Evolutionary conservation across 192 early-diverging fungal genomes (phyloP).

Genomic region (Physocladia obscura): DNA sequence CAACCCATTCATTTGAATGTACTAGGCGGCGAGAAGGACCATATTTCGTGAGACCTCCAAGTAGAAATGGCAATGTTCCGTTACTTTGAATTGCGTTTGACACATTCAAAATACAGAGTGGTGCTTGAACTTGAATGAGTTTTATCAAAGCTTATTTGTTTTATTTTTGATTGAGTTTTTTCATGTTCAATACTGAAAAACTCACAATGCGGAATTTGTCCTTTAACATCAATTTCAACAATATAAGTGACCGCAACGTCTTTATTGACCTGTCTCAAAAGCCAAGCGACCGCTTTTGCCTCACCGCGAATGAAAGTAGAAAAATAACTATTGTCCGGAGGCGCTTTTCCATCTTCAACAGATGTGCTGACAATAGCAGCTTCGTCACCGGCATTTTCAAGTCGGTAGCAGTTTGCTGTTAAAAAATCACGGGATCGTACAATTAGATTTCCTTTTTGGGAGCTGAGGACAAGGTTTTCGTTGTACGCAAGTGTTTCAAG

Average conservation of each 20-base stretch:
- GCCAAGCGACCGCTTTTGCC: conserved; percentile 15
- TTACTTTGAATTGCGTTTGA: not conserved
- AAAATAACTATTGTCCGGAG: not conserved
- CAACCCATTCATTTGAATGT: conserved; percentile 2
- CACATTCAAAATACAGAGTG: conserved; percentile 12
- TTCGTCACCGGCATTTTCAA: not conserved
- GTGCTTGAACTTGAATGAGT: conserved; percentile 16
- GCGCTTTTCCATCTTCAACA: not conserved
- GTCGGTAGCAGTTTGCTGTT: conserved; percentile 12
- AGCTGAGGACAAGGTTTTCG: conserved; percentile 4
- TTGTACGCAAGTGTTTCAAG: conserved; percentile 2
- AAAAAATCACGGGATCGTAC: conserved; percentile 15
- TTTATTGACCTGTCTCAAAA: not conserved
- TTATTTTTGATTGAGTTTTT: not conserved
- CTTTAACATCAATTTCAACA: conserved; percentile 18
- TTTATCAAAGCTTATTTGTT: not conserved
- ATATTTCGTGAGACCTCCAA: not conserved
- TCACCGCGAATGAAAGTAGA: not conserved
- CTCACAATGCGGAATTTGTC: conserved; percentile 14
- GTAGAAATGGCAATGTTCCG: not conserved
- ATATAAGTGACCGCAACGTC: conserved; percentile 14
- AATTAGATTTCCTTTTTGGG: conserved; percentile 12
- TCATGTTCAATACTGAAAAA: not conserved
- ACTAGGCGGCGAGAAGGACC: not conserved
- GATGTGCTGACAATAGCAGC: conserved; percentile 9